These are phyloP conservation scores for Saccharum hybrid DNA, from an alignment of 202 grass and related monocot species.

Conservation along the genomic window DNA sequence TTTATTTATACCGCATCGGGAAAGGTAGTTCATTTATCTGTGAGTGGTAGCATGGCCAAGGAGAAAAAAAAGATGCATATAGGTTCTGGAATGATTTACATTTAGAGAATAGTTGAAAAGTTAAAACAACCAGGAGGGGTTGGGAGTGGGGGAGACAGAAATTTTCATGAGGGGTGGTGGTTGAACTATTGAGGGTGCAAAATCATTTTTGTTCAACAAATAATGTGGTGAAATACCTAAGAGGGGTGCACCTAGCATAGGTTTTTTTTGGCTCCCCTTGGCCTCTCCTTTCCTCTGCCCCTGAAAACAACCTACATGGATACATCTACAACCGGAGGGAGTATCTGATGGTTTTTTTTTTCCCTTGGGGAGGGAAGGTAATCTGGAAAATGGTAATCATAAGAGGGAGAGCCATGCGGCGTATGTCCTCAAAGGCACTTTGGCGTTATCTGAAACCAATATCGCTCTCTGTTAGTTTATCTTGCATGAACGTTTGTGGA, in stretches of 20 bases:
- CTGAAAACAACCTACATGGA: no score
- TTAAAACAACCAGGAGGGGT: neutral
- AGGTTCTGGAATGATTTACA: neutral
- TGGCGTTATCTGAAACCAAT: constrained; percentile 10
- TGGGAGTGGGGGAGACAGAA: no score
- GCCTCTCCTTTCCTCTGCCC: no score
- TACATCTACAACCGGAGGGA: no score
- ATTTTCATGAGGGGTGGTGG: no score
- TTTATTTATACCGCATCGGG: no score
- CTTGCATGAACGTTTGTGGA: constrained; percentile 11
- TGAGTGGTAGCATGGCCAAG: neutral
- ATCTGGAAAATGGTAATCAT: neutral
- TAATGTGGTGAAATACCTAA: no score
- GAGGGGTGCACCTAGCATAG: no score
- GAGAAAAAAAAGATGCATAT: neutral
- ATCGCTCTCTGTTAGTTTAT: neutral
- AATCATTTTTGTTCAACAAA: no score
- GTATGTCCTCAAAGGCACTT: neutral
- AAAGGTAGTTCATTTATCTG: neutral
- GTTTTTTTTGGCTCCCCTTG: no score
- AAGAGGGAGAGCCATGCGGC: neutral
- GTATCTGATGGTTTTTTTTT: neutral
- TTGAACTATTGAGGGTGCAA: no score
- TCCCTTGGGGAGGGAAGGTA: neutral
- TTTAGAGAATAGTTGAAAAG: neutral